Conservation (phyloP, 2,329 filamentous ascomycete genomes). For the Periconia digitata region DNA sequence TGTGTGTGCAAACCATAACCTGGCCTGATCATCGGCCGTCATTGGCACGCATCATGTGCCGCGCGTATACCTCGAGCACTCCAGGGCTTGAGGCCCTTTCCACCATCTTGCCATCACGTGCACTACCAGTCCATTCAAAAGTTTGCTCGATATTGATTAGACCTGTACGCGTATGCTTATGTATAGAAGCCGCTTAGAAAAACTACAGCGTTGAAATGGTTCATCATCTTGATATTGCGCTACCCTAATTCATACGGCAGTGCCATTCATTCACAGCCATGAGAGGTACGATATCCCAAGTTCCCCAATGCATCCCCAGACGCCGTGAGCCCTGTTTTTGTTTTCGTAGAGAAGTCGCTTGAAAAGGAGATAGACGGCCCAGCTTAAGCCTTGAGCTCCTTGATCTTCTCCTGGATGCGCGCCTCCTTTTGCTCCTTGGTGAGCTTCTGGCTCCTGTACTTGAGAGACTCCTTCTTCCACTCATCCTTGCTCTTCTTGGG, state of each 20-base stretch:
- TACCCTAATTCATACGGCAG: slow-evolving; percentile 31
- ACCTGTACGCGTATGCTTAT: background rate
- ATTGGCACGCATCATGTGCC: too few relatives aligned
- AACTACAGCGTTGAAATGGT: slow-evolving; percentile 1
- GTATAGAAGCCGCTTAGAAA: background rate
- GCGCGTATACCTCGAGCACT: too few relatives aligned
- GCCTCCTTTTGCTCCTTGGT: slow-evolving; percentile 80
- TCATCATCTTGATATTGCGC: slow-evolving; percentile 19
- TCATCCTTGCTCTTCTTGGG: slow-evolving; percentile 97
- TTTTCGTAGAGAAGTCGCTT: slow-evolving; percentile 24
- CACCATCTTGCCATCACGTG: background rate
- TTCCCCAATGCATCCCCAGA: slow-evolving; percentile 34
- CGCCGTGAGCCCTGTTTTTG: slow-evolving; percentile 40
- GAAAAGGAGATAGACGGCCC: slow-evolving; percentile 16
- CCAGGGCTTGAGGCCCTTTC: too few relatives aligned
- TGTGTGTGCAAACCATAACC: too few relatives aligned
- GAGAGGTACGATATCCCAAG: slow-evolving; percentile 26
- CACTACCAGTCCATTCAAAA: background rate
- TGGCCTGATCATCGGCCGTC: background rate
- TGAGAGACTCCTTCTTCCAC: slow-evolving; percentile 94
- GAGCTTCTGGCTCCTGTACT: slow-evolving; percentile 78
- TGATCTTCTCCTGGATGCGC: slow-evolving; percentile 89
- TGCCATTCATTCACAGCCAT: slow-evolving; percentile 27
- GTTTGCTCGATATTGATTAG: background rate
- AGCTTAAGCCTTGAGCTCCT: slow-evolving; percentile 64